phyloP scores from a whole-genome alignment of 179 eudicot species.

The Actinidia arguta region DNA sequence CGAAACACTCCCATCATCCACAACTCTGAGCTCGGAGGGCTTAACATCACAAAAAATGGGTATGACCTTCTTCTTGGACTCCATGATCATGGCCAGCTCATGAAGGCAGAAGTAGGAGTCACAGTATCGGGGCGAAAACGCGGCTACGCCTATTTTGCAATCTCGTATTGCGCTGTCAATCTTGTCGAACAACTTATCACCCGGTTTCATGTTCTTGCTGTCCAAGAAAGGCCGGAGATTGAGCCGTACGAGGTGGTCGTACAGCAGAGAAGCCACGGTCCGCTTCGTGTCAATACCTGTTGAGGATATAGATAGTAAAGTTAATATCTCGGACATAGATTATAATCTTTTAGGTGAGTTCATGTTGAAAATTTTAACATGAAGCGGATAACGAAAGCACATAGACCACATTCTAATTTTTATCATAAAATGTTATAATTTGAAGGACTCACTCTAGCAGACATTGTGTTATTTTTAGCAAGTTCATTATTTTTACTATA shows the following conservation, averaged over 20 bases:
- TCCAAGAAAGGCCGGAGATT: slow-evolving; percentile 21
- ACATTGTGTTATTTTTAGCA: too few species aligned
- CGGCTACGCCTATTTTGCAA: neutral
- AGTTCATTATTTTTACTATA: too few species aligned
- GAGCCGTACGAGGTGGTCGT: neutral
- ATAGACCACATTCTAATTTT: too few species aligned
- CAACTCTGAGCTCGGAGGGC: slow-evolving; percentile 6
- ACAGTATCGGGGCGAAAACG: neutral
- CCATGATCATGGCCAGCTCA: slow-evolving; percentile 19
- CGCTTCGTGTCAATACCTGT: slow-evolving; percentile 13
- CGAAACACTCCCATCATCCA: neutral
- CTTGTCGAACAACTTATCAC: slow-evolving; percentile 16
- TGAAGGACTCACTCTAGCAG: too few species aligned
- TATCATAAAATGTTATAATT: too few species aligned
- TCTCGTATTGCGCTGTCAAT: neutral
- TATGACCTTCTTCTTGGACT: slow-evolving; percentile 16
- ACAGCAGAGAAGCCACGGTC: slow-evolving; percentile 14
- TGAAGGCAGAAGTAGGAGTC: slow-evolving; percentile 12
- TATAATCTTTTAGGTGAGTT: too few species aligned
- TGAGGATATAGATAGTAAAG: too few species aligned
- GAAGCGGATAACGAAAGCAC: too few species aligned
- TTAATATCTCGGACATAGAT: too few species aligned
- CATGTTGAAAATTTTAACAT: too few species aligned
- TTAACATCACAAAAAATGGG: slow-evolving; percentile 16
- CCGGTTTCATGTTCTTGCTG: slow-evolving; percentile 22